These are phyloP conservation scores for Ceriops tagal DNA, from an alignment of 345 rosid species.

Conservation along the genomic window DNA sequence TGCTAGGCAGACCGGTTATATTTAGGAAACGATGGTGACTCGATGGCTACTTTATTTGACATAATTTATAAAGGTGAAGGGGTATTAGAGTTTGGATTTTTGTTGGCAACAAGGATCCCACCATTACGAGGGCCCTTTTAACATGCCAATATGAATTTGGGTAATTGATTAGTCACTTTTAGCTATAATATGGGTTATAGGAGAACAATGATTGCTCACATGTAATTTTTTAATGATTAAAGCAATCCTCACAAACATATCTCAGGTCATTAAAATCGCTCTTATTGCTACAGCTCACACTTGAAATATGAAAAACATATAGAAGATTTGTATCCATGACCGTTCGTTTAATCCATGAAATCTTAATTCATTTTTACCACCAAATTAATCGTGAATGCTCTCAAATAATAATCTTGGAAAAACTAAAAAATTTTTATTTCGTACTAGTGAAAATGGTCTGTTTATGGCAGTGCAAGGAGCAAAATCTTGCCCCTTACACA, in stretches of 20 bases:
- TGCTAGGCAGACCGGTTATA: background rate
- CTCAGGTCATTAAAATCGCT: no score
- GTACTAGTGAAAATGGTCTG: constrained; percentile 20
- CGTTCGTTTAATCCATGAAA: no score
- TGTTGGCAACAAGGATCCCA: constrained; percentile 28
- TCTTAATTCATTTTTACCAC: no score
- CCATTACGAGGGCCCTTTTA: constrained; percentile 11
- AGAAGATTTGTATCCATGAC: no score
- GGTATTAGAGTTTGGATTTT: constrained; percentile 25
- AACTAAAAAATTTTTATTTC: constrained; percentile 41
- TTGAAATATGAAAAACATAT: no score
- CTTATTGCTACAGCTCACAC: no score
- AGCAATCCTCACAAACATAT: no score
- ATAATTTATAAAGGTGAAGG: constrained; percentile 5
- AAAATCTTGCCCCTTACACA: constrained; percentile 26
- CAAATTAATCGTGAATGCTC: background rate
- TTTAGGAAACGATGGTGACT: constrained; percentile 16
- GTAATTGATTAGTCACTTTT: constrained; percentile 2
- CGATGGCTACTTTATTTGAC: constrained; percentile 12
- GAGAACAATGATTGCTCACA: background rate
- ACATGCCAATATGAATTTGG: constrained; percentile 23
- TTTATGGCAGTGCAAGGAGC: constrained; percentile 27
- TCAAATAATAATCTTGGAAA: constrained; percentile 14
- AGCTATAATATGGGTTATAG: constrained; percentile 24
- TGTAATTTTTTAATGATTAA: no score